Evolutionary conservation across 768 basidiomycete genomes (phyloP).

Genomic region (Pilatotrama ljubarskyi): DNA sequence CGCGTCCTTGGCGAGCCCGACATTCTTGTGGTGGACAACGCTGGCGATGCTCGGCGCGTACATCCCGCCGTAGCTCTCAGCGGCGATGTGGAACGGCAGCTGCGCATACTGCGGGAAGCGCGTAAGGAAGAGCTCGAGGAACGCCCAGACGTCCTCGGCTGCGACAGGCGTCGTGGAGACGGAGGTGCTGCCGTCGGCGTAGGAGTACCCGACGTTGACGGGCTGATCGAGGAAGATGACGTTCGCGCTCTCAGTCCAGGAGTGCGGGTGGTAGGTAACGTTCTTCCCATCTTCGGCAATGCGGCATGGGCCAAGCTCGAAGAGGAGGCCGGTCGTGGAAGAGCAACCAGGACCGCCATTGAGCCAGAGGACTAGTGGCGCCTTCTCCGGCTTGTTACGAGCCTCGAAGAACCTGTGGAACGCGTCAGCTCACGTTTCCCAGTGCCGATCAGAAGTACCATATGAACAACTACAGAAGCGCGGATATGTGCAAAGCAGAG

Average conservation of each 20-base stretch:
- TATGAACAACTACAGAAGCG: too few relatives aligned
- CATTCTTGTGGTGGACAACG: conserved; percentile 78
- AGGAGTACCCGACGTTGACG: conserved; percentile 89
- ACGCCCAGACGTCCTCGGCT: conserved; percentile 87
- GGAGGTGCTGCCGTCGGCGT: conserved; percentile 68
- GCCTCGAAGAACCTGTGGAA: conserved; percentile 83
- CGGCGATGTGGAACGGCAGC: conserved; percentile 75
- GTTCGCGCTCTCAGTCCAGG: conserved; percentile 84
- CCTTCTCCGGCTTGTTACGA: conserved; percentile 66
- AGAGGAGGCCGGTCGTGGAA: conserved; percentile 71
- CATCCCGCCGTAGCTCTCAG: conserved; percentile 71
- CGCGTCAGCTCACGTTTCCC: not conserved
- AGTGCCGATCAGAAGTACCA: too few relatives aligned
- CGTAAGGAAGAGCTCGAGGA: conserved; percentile 78
- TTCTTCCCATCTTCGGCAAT: conserved; percentile 69
- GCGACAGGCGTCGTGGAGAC: conserved; percentile 84
- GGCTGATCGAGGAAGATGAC: conserved; percentile 80
- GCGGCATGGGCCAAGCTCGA: conserved; percentile 89
- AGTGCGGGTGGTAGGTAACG: conserved; percentile 72
- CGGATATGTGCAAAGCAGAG: too few relatives aligned
- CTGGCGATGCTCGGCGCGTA: conserved; percentile 87
- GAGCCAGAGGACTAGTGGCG: conserved; percentile 89
- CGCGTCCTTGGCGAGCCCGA: conserved; percentile 37
- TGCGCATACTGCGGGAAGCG: conserved; percentile 73
- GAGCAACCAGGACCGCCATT: conserved; percentile 63